Base-by-base conservation (phyloP, 208 protist genomes). In the Herpetomonas samuelpessoai region DNA sequence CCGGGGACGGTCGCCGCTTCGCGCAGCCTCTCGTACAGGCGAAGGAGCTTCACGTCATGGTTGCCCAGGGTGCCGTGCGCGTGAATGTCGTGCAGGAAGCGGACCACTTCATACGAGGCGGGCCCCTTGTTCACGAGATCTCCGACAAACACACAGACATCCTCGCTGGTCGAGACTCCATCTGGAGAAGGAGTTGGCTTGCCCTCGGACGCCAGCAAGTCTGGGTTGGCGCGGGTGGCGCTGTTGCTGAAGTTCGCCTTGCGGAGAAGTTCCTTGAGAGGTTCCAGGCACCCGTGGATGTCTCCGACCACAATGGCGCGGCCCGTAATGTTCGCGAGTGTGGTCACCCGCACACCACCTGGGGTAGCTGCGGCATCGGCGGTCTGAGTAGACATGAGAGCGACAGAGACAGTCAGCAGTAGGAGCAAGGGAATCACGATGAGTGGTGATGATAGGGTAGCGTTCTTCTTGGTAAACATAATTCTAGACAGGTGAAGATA, bases 71-170 rank as follows among this genome's bases (percentile, higher is more conserved):
- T 86, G 6, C 69, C 76, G 10, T 69, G 61, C 0, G 89, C 89
- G 10, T 84, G 81, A 21, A 90, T 66, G 16, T 59, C 67, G 29
- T 57, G 77, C 53, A 86, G 48, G 16, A 71, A 62, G 3, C 76
- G 73, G 44, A 92, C 68, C n/a, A 81, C 77, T 2, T 71, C 90
- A 46, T 73, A 71, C 16, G 86, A 92, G 46, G 91, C 72, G 2
- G 81, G 82, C 0, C 90, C 90, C 56, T 96, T 96, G 68, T 88
- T 91, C 25, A 96, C 72, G 12, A 96, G 31, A 53, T 93, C 90
- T 2, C 86, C 90, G 19, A 86, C 76, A 30, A 79, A 71, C 10
- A 94, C 63, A 21, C 86, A 77, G n/a, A 76, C 10, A 63, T 96
- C 86, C 25, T 73, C 73, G 0, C 24, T 28, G 2, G 14, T 10